phyloP scores from a whole-genome alignment of 805 yeast species.

The Hanseniaspora nectarophila region DNA sequence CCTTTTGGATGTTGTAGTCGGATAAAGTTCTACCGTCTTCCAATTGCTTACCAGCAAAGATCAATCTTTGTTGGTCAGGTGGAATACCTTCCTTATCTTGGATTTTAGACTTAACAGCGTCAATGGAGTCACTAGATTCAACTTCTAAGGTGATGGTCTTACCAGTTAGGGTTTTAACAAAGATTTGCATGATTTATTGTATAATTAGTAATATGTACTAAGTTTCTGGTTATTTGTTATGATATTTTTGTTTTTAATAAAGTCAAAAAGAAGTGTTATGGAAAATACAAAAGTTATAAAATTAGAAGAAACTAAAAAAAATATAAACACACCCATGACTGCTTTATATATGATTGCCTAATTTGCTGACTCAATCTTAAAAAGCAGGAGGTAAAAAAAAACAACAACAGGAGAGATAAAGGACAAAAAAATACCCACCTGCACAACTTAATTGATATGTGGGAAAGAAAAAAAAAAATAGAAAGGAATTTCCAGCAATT shows the following conservation, averaged over 20 bases:
- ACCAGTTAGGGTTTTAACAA: constrained; percentile 95
- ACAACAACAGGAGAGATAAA: too few species aligned
- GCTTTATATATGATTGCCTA: neutral
- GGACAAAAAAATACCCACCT: neutral
- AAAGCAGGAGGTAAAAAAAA: too few species aligned
- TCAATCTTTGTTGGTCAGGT: constrained; percentile 59
- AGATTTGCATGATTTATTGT: constrained; percentile 91
- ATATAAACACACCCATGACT: neutral
- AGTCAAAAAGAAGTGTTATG: too few species aligned
- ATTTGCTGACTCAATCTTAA: too few species aligned
- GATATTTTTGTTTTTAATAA: neutral
- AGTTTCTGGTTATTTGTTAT: neutral
- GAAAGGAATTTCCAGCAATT: neutral
- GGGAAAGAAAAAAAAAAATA: too few species aligned
- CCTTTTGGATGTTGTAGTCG: constrained; percentile 63
- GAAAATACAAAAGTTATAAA: too few species aligned
- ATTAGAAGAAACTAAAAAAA: too few species aligned
- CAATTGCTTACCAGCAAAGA: constrained; percentile 60
- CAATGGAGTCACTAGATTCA: constrained; percentile 90
- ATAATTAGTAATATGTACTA: neutral
- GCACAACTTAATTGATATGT: too few species aligned
- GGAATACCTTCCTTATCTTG: constrained; percentile 65
- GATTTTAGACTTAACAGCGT: constrained; percentile 73
- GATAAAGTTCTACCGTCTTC: constrained; percentile 63
- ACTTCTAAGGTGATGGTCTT: constrained; percentile 93